A percentile compares a stretch with the other conserved stretches of the same genome.
Conservation (phyloP, 192 early-diverging fungal genomes). For the Umbelopsis ramanniana region DNA sequence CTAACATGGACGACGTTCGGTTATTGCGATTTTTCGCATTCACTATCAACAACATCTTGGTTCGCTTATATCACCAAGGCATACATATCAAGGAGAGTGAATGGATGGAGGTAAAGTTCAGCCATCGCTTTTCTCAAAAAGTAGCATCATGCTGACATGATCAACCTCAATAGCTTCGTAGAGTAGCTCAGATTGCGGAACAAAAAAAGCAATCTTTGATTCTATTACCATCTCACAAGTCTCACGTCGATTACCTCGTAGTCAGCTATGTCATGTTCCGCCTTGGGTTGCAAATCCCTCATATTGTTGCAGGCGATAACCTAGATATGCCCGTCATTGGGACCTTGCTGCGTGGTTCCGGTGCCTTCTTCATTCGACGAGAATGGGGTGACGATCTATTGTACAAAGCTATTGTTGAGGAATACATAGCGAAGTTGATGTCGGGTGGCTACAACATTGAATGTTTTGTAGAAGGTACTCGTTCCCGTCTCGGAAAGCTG, state of each 20-base stretch:
- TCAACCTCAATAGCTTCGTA: constrained; percentile 44
- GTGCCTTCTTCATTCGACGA: constrained; percentile 82
- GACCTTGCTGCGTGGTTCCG: constrained; percentile 60
- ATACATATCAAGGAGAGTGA: constrained; percentile 83
- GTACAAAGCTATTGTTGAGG: constrained; percentile 73
- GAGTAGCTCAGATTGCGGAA: constrained; percentile 57
- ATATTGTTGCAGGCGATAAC: constrained; percentile 88
- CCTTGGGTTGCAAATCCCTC: constrained; percentile 60
- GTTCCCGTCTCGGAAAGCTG: constrained; percentile 74
- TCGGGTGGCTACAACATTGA: constrained; percentile 74
- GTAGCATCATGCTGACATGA: not conserved
- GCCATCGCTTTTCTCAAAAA: not conserved
- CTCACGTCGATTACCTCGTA: constrained; percentile 86
- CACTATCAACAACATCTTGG: constrained; percentile 71
- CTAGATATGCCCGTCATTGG: constrained; percentile 81
- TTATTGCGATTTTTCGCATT: constrained; percentile 73
- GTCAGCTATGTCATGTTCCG: constrained; percentile 81
- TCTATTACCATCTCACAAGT: constrained; percentile 84
- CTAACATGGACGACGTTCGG: constrained; percentile 65
- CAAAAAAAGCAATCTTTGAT: constrained; percentile 76
- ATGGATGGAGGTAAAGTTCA: constrained; percentile 61
- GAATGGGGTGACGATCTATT: constrained; percentile 78
- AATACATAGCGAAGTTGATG: constrained; percentile 75
- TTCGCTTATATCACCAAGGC: constrained; percentile 85
- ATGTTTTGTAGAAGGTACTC: constrained; percentile 84